Evolutionary conservation across 768 basidiomycete genomes (phyloP), one percentile per base, ranked within the genome.

Genomic region (Mycena albidolilacea): DNA sequence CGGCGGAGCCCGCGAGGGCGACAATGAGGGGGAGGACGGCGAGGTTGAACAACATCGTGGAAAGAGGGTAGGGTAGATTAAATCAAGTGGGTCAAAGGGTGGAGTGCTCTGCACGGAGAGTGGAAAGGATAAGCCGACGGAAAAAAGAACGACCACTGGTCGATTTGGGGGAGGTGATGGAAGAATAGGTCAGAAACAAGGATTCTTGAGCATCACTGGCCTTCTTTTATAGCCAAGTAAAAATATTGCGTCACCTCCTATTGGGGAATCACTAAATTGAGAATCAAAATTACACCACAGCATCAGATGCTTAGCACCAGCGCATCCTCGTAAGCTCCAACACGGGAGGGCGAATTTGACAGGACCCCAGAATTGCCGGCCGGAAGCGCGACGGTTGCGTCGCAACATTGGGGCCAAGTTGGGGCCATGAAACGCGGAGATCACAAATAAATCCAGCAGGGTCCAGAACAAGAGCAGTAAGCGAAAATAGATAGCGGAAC

Each of bases 31-130:
- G 78, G 38, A 80, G 23, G 61, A 79, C 70, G 52, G 78, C 70
- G 71, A 76, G 71, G 59, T 75, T 77, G 79, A 81, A 81, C 71
- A 80, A 76, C 78, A 80, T 79, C n/a, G 52, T 77, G 68, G 44
- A 67, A 41, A 66, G 21, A 54, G 35, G 66, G 54, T 44, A n/a
- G 48, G 62, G 68, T 70, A 52, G 73, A 75, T 71, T 69, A 19
- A 55, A 61, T 69, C 44, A 30, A 66, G 30, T 55, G 67, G 64
- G 59, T 46, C 11, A n/a, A 23, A 54, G 70, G 37, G 35, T 30
- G 52, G 30, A 48, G 73, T 76, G 77, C 76, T 61, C 76, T 69
- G 69, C 70, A 75, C 64, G 58, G 14, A 76, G 64, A 43, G 67
- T 65, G 64, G 57, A 58, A 69, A 55, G 65, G 71, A 75, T 67